These are phyloP conservation scores for Lactarius quietus DNA, from an alignment of 768 basidiomycete species.

Conservation along the genomic window DNA sequence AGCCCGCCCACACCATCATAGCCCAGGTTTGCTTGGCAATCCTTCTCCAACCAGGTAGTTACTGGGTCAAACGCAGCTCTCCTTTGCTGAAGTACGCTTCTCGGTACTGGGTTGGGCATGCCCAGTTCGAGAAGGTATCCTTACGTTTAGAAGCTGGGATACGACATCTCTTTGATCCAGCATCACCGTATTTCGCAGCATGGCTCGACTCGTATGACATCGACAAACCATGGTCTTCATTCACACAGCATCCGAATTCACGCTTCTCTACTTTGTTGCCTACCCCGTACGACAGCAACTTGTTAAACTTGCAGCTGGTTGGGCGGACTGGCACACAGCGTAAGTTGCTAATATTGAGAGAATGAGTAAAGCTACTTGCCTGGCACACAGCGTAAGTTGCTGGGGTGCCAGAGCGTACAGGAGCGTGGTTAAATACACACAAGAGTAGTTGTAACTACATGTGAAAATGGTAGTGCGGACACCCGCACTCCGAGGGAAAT, in stretches of 20 bases:
- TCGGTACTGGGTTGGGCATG: not conserved
- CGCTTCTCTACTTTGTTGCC: not conserved
- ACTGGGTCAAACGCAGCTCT: too few relatives aligned
- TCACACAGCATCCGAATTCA: not conserved
- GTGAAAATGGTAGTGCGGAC: too few relatives aligned
- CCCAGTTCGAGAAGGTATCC: not conserved
- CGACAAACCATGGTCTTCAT: not conserved
- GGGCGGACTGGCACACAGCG: too few relatives aligned
- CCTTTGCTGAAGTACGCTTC: not conserved
- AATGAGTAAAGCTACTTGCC: too few relatives aligned
- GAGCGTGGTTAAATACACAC: too few relatives aligned
- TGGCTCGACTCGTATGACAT: not conserved
- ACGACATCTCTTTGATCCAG: not conserved
- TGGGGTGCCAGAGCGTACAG: too few relatives aligned
- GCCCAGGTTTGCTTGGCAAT: not conserved
- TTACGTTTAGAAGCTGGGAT: not conserved
- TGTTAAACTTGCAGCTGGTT: too few relatives aligned
- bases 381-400: too few relatives aligned
- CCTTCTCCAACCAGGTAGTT: not conserved
- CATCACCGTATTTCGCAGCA: not conserved
- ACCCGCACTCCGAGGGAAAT: too few relatives aligned
- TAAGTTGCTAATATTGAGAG: too few relatives aligned
- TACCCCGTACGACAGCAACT: too few relatives aligned
- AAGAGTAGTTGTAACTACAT: too few relatives aligned
- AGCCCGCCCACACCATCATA: not conserved